Evolutionary conservation across 495 filamentous ascomycete genomes (phyloP).

Genomic region (Acidomyces sp.): DNA sequence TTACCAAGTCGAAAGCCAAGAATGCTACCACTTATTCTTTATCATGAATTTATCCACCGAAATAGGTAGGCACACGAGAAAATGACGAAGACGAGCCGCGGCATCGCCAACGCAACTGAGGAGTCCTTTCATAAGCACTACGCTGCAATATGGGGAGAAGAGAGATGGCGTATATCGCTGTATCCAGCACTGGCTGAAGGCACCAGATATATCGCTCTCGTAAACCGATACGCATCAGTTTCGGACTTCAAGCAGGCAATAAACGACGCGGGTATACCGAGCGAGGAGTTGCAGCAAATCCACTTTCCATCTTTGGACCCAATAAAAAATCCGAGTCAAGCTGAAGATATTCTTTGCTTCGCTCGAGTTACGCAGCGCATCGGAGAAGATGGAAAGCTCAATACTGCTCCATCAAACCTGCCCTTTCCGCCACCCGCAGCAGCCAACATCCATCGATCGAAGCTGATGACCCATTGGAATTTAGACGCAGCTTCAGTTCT

Average conservation of each 20-base stretch:
- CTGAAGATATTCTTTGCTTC: conserved; percentile 1
- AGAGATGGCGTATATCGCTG: conserved; percentile 12
- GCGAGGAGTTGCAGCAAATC: conserved; percentile 3
- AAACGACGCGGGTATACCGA: neutral
- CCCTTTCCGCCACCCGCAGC: conserved; percentile 5
- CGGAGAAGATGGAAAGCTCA: neutral
- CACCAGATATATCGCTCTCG: conserved; percentile 7
- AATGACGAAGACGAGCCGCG: conserved; percentile 17
- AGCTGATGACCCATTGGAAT: conserved; percentile 13
- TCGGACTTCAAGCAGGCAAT: neutral
- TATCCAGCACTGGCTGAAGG: conserved; percentile 9
- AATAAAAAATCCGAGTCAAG: neutral
- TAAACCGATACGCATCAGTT: conserved; percentile 9
- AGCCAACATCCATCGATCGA: neutral
- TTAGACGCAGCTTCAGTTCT: conserved; percentile 13
- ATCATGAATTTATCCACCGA: too few species aligned
- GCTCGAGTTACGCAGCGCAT: neutral
- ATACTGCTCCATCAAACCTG: too few species aligned
- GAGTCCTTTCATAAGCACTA: conserved; percentile 15
- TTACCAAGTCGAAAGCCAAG: too few species aligned
- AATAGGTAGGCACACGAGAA: conserved; percentile 1
- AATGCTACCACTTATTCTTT: too few species aligned
- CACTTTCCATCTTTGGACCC: neutral
- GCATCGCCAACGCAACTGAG: conserved; percentile 6
- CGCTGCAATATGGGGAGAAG: conserved; percentile 11